Evolutionary conservation across 176 grass and related monocot species (phyloP), one percentile per base, ranked within the genome.

Genomic region (Cenchrus purpureus): DNA sequence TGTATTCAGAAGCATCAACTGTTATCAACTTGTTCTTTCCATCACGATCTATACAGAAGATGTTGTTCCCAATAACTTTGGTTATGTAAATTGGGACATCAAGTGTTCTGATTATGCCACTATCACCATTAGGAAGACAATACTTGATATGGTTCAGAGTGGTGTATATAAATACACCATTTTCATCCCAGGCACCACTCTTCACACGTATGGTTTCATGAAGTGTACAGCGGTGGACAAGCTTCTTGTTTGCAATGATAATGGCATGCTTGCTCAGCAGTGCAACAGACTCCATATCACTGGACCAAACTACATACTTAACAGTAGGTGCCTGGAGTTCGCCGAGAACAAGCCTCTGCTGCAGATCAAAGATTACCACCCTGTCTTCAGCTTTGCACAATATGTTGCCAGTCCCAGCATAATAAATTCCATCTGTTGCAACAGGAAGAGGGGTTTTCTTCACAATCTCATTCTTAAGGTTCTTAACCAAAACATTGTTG

Each of bases 181-280:
- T 97, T 62, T 99, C 97, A 91, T 99, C 97, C 97, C 97, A 99
- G 32, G 97, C 97, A 77, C 97, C 97, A 91, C 97, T 99, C 77
- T 99, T 99, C 22, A 99, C 97, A 85, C 97, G 94, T 6, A 99
- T 97, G 14, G 97, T 99, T 80, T 96, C 97, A 48, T 99, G 97
- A 17, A 99, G 84, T 60, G 97, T 99, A 82, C 84, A 96, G 17
- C 76, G 85, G 54, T 94, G 97, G 25, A 94, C 88, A 85, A 99
- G 91, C 73, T 89, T 92, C 86, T 99, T 96, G 78, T 8, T 91
- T 77, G 97, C 97, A 79, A 99, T 92, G 12, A 99, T 86, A 46
- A 99, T 90, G 0, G 90, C 91, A 89, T 99, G 97, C 68, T 99
- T 99, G 90, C 94, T 96, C 34, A 99, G 84, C 77, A 99, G 52